A percentile compares a stretch with the other conserved stretches of the same genome.
phyloP scores from a whole-genome alignment of 2,329 filamentous ascomycete species.

The Venturia asperata region DNA sequence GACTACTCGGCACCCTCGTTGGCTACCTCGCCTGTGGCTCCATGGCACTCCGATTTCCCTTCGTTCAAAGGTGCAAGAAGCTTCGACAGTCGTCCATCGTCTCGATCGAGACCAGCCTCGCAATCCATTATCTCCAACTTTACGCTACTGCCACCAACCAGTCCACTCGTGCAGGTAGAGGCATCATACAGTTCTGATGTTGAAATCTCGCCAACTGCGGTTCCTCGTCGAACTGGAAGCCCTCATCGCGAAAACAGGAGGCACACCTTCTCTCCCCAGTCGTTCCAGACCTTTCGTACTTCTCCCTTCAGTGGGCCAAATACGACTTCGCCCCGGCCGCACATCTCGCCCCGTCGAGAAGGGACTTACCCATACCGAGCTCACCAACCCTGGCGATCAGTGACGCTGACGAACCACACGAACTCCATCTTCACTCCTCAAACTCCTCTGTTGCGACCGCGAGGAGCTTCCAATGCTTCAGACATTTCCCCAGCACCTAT shows the following conservation, averaged over 20 bases:
- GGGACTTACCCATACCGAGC: constrained; percentile 62
- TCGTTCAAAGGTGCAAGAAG: constrained; percentile 25
- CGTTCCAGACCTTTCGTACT: constrained; percentile 39
- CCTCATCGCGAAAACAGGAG: constrained; percentile 51
- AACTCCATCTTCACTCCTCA: constrained; percentile 37
- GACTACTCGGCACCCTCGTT: constrained; percentile 22
- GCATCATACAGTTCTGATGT: constrained; percentile 77
- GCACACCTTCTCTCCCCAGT: constrained; percentile 63
- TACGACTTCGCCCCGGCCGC: constrained; percentile 28
- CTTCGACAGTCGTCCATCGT: constrained; percentile 4
- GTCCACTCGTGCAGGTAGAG: constrained; percentile 66
- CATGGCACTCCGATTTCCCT: constrained; percentile 49
- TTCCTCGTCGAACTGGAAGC: constrained; percentile 32
- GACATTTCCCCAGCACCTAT: constrained; percentile 81
- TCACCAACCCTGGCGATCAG: constrained; percentile 68
- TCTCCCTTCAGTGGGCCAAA: neutral
- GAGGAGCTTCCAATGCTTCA: constrained; percentile 63
- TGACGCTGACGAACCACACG: constrained; percentile 51
- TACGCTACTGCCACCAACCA: constrained; percentile 80
- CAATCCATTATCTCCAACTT: constrained; percentile 71
- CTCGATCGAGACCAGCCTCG: constrained; percentile 37
- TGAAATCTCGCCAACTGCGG: constrained; percentile 48
- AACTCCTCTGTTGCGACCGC: constrained; percentile 43
- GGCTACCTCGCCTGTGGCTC: constrained; percentile 48
- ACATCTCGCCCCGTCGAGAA: constrained; percentile 50